Percentiles rank a stretch among this genome's conserved stretches.
phyloP scores from a whole-genome alignment of 2,329 filamentous ascomycete genomes.

The Parastagonospora avenae region DNA sequence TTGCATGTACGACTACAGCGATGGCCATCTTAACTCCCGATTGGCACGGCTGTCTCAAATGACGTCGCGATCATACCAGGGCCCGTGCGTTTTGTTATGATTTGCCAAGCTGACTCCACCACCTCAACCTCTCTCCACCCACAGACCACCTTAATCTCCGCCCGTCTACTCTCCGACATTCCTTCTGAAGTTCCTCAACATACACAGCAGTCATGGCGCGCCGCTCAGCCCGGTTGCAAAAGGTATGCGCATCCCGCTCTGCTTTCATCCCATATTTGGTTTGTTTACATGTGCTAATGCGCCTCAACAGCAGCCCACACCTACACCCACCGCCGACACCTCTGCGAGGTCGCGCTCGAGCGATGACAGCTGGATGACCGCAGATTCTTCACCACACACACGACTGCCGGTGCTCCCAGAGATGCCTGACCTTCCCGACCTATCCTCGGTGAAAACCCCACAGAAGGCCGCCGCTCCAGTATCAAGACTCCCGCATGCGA shows the following conservation, averaged over 20 bases:
- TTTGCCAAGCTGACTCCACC: constrained; percentile 7
- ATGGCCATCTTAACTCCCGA: no score
- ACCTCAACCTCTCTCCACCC: constrained; percentile 20
- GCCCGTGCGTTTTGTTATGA: constrained; percentile 26
- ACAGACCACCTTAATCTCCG: constrained; percentile 33
- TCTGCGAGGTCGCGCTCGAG: constrained; percentile 13
- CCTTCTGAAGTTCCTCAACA: constrained; percentile 11
- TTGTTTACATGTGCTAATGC: constrained; percentile 39
- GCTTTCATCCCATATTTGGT: constrained; percentile 6
- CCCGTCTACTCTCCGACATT: constrained; percentile 10
- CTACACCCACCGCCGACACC: constrained; percentile 27
- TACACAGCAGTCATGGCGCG: constrained; percentile 37
- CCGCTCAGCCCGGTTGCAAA: constrained; percentile 44
- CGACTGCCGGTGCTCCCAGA: constrained; percentile 29
- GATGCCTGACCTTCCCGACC: constrained; percentile 26
- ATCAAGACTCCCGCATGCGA: constrained; percentile 32
- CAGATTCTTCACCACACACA: constrained; percentile 26
- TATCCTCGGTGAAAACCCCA: constrained; percentile 26
- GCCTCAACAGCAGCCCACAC: constrained; percentile 31
- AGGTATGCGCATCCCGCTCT: constrained; percentile 29
- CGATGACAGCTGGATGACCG: constrained; percentile 37
- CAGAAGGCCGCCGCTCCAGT: constrained; percentile 23
- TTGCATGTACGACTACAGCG: no score
- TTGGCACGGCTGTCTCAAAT: no score
- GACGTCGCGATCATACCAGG: not conserved